phyloP scores from a whole-genome alignment of 345 rosid genomes.

The thale cress (Arabidopsis thaliana) region DNA sequence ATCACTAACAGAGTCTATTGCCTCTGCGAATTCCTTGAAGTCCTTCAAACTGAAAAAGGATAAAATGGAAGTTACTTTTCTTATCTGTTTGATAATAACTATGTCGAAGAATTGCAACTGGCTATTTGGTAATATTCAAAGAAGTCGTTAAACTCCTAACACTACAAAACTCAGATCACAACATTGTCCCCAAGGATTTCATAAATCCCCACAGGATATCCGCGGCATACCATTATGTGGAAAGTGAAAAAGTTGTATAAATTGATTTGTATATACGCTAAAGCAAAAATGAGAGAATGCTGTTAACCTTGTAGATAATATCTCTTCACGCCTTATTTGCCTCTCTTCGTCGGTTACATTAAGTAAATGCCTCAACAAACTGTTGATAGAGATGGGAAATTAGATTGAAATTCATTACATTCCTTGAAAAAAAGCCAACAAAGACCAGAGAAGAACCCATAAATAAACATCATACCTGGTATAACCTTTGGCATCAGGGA shows the following conservation, averaged over 20 bases:
- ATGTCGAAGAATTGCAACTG: not conserved
- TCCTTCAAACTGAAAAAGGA: slow-evolving; percentile 62
- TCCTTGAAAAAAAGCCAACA: not conserved
- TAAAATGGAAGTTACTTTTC: slow-evolving; percentile 12
- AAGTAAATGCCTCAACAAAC: slow-evolving; percentile 67
- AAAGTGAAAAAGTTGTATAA: not conserved
- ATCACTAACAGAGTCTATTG: slow-evolving; percentile 64
- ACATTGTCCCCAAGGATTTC: slow-evolving; percentile 9
- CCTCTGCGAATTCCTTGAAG: slow-evolving; percentile 82
- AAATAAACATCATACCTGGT: slow-evolving; percentile 59
- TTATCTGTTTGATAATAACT: not conserved
- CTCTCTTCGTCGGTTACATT: slow-evolving; percentile 86
- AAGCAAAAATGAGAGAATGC: slow-evolving; percentile 2
- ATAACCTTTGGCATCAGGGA: slow-evolving; percentile 95
- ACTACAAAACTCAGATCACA: not conserved
- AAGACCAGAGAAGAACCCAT: not conserved
- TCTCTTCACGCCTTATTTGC: slow-evolving; percentile 81
- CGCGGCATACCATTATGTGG: not conserved
- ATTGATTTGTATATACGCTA: not conserved
- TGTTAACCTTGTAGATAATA: slow-evolving; percentile 79
- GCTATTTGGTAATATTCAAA: not conserved
- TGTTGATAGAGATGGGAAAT: slow-evolving; percentile 27
- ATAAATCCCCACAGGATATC: not conserved
- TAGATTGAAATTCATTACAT: slow-evolving; percentile 12
- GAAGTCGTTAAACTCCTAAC: not conserved